Percentiles rank a stretch among this genome's conserved stretches.
Conservation (phyloP, 768 basidiomycete genomes). For the Mycena galopus region DNA sequence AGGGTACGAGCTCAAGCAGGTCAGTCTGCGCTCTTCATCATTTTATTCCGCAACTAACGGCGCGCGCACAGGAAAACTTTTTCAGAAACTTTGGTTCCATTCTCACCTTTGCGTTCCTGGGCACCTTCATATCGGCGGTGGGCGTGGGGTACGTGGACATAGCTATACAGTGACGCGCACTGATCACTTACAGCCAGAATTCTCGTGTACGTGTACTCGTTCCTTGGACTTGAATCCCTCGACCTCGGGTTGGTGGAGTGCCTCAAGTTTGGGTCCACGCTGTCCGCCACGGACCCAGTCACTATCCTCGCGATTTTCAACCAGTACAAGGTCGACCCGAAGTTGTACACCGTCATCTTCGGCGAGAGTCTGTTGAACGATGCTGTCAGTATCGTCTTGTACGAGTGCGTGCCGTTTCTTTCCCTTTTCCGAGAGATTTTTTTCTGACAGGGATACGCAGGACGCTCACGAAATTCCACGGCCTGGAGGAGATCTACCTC, state of each 20-base stretch:
- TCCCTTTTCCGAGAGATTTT: neutral
- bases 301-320: conserved; percentile 99
- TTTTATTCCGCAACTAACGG: conserved; percentile 16
- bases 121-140: conserved; percentile 96
- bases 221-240: conserved; percentile 91
- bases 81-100: conserved; percentile 99
- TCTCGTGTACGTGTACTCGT: conserved; percentile 94
- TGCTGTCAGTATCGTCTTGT: conserved; percentile 99
- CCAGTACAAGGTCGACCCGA: conserved; percentile 98
- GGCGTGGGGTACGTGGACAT: conserved; percentile 88
- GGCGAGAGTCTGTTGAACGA: conserved; percentile 98
- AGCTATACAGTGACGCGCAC: conserved; percentile 33
- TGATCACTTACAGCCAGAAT: conserved; percentile 77
- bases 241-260: conserved; percentile 92
- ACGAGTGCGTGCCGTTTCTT: conserved; percentile 80
- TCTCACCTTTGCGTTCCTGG: conserved; percentile 91
- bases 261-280: conserved; percentile 94
- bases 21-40: conserved; percentile 47
- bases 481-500: conserved; percentile 81
- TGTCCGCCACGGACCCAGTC: conserved; percentile 97
- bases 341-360: conserved; percentile 96
- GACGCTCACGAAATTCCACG: conserved; percentile 93
- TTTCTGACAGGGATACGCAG: conserved; percentile 54
- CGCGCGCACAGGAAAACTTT: conserved; percentile 85
- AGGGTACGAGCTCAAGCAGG: conserved; percentile 98